Conservation (phyloP, 305 asterid species). For the Fraxinus paxiana region DNA sequence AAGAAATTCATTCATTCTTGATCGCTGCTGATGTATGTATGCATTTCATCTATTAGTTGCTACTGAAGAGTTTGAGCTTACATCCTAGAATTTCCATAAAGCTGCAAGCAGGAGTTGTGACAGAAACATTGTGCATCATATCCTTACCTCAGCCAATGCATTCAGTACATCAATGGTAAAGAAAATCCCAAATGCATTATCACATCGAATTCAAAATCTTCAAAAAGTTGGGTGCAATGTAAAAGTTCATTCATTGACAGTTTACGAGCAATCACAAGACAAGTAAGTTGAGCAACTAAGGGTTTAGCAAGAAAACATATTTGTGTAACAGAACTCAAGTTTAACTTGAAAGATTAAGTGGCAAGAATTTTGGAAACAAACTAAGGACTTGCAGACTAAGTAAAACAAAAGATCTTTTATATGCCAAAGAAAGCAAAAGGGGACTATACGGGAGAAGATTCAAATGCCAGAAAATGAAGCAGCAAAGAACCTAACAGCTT, state of each 20-base stretch:
- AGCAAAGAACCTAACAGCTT: neutral
- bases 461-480: neutral
- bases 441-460: neutral
- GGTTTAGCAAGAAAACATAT: constrained; percentile 7
- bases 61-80: constrained; percentile 1
- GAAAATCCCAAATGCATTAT: neutral
- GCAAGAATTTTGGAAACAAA: constrained; percentile 7
- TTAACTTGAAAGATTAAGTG: constrained; percentile 1
- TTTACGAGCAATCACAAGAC: constrained; percentile 14
- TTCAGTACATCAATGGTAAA: neutral
- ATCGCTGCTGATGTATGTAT: neutral
- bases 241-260: neutral
- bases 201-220: neutral
- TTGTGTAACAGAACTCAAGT: neutral
- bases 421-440: constrained; percentile 8
- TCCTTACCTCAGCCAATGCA: constrained; percentile 3
- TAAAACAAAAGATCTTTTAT: constrained; percentile 3
- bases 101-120: neutral
- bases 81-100: constrained; percentile 3
- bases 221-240: neutral
- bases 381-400: constrained; percentile 8
- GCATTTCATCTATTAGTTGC: neutral
- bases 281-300: constrained; percentile 11
- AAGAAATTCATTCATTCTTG: constrained; percentile 8
- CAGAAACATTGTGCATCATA: neutral